These are phyloP conservation scores for Aspergillus neotritici DNA, from an alignment of 2,329 filamentous ascomycete genomes.

Conservation along the genomic window DNA sequence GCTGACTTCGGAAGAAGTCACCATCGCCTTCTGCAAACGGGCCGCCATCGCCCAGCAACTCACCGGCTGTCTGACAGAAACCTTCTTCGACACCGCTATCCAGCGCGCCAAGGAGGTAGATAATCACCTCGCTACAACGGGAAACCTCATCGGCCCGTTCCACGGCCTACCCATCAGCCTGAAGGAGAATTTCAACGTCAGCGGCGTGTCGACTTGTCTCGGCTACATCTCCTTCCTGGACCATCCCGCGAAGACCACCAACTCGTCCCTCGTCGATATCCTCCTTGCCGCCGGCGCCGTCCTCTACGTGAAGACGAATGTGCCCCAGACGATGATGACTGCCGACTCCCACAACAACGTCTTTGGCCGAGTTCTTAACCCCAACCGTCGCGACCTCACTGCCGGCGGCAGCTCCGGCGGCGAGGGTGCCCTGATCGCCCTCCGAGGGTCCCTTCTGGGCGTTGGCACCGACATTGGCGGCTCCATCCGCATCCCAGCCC, in stretches of 20 bases:
- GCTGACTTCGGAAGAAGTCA: constrained; percentile 39
- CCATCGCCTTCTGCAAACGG: constrained; percentile 34
- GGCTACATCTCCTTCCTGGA: constrained; percentile 57
- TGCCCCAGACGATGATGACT: constrained; percentile 53
- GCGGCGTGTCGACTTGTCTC: constrained; percentile 50
- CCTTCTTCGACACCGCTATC: constrained; percentile 48
- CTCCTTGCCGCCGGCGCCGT: constrained; percentile 57
- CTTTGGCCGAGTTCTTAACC: constrained; percentile 58
- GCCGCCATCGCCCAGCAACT: constrained; percentile 38
- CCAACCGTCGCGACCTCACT: constrained; percentile 52
- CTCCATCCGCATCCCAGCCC: constrained; percentile 42
- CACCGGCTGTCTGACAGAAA: constrained; percentile 49
- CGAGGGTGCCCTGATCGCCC: constrained; percentile 55
- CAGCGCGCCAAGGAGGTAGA: constrained; percentile 46
- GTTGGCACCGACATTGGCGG: constrained; percentile 56
- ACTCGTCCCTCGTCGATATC: constrained; percentile 53
- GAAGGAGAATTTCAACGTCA: constrained; percentile 44
- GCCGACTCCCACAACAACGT: constrained; percentile 49
- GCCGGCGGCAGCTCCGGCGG: constrained; percentile 62
- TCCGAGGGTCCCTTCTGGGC: constrained; percentile 54
- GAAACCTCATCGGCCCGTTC: constrained; percentile 50
- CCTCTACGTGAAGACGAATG: constrained; percentile 63
- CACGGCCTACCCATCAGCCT: constrained; percentile 57
- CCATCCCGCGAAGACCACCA: constrained; percentile 47
- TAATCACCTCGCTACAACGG: constrained; percentile 34